Base-by-base conservation (phyloP, 345 rosid genomes). In the Brassica incana region DNA sequence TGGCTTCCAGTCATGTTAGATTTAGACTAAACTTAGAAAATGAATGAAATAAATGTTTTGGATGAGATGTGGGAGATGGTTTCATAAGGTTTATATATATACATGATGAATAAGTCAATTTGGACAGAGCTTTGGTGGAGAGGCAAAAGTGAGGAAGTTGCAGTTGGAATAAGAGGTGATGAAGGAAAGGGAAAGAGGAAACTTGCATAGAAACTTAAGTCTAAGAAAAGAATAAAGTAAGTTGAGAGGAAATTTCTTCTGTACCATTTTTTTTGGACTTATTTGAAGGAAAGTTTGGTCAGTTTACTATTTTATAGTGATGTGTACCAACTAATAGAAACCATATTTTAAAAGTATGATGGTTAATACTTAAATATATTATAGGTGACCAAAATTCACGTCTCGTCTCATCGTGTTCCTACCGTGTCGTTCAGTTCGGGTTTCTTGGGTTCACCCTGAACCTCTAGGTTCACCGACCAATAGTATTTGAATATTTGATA, bases 71-170 rank as follows among this genome's bases (percentile, higher is more conserved):
- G 35, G 8, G 75, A 38, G 70, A 52, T 18, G 79, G 30, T 66
- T 81, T 32, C 64, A 5, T 0, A 65, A 50, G 67, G 59, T 5
- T 67, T 38, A 8, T 65, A 14, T 43, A 64, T 78, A 79, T 71
- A 71, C 50, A 59, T 32, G 83, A 64, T 52, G 75, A 72, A 59
- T 48, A 73, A 73, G 75, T 74, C 71, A 52, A 62, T 35, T 62
- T 69, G 40, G 59, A 50, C 60, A 9, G 0, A 68, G 3, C 8
- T 80, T 69, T 36, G 48, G 65, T 74, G 50, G 71, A 70, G 72
- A 80, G 72, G 83, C 79, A 80, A 75, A 75, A 75, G 76, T 9
- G 72, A 68, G 85, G 84, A 67, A 76, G 78, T 15, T 75, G 74
- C 81, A 40, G 33, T 76, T 56, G 73, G 9, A 64, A 48, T 60